phyloP scores from a whole-genome alignment of 805 yeast species.

The Suhomyces sp. region DNA sequence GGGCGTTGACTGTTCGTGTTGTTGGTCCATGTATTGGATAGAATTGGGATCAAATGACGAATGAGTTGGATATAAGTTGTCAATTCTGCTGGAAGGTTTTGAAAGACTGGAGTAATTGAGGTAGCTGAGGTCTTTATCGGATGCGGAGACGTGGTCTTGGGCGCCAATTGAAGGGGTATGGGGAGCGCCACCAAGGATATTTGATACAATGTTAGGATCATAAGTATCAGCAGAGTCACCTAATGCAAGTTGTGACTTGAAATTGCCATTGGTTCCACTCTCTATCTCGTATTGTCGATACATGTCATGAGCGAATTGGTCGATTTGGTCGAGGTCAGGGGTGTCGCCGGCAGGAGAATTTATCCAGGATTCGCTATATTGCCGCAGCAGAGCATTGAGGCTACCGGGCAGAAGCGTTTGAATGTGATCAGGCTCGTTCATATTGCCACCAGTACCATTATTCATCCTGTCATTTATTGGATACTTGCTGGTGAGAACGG shows the following conservation, averaged over 20 bases:
- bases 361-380: neutral
- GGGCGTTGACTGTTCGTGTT: neutral
- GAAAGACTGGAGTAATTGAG: constrained; percentile 8
- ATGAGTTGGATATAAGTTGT: constrained; percentile 5
- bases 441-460: neutral
- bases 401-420: neutral
- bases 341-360: neutral
- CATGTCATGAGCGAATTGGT: neutral
- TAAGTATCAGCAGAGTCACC: neutral
- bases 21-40: constrained; percentile 2
- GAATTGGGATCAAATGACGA: neutral
- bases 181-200: neutral
- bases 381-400: neutral
- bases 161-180: neutral
- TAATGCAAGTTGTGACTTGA: neutral
- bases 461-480: neutral
- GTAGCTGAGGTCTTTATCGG: constrained; percentile 9
- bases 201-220: neutral
- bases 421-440: neutral
- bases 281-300: constrained; percentile 1
- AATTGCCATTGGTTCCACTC: neutral
- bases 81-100: constrained; percentile 10
- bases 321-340: constrained; percentile 2
- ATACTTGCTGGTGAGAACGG: neutral
- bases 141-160: neutral